phyloP scores from a whole-genome alignment of 176 grass and related monocot genomes.

The Pontederia paniculata region DNA sequence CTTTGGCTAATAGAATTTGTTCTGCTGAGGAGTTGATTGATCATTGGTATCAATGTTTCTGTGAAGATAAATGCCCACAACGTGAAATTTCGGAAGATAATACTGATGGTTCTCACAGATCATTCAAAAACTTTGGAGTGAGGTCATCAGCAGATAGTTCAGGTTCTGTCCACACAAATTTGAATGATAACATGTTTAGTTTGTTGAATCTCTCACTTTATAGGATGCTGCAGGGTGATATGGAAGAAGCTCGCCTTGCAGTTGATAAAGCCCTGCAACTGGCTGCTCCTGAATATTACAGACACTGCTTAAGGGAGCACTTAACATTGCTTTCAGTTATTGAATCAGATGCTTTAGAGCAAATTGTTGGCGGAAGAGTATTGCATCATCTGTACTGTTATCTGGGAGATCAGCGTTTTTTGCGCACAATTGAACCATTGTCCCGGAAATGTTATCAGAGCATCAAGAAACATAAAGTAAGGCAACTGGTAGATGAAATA shows the following conservation, averaged over 20 bases:
- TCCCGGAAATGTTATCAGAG: conserved; percentile 64
- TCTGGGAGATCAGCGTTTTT: conserved; percentile 33
- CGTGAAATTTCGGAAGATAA: conserved; percentile 12
- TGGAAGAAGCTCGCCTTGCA: conserved; percentile 50
- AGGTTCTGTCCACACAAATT: conserved; percentile 25
- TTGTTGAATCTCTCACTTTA: conserved; percentile 69
- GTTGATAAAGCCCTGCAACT: conserved; percentile 54
- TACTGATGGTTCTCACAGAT: conserved; percentile 6
- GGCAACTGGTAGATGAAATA: conserved; percentile 62
- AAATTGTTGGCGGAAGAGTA: conserved; percentile 24
- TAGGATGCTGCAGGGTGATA: conserved; percentile 42
- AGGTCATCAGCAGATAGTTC: conserved; percentile 15
- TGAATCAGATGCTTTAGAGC: conserved; percentile 22
- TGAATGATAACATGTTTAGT: conserved; percentile 51
- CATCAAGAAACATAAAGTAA: conserved; percentile 62
- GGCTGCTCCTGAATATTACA: conserved; percentile 34
- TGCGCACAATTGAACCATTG: conserved; percentile 33
- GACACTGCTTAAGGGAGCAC: conserved; percentile 78
- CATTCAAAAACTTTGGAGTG: conserved; percentile 1
- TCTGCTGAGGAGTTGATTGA: conserved; percentile 47
- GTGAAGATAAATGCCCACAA: conserved; percentile 23
- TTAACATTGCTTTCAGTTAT: conserved; percentile 37
- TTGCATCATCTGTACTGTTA: conserved; percentile 52
- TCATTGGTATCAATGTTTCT: conserved; percentile 52
- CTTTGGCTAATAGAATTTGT: conserved; percentile 37